A percentile compares a stretch with the other conserved stretches of the same genome.
phyloP scores from a whole-genome alignment of 176 grass and related monocot genomes.

The Rhynchospora breviuscula region DNA sequence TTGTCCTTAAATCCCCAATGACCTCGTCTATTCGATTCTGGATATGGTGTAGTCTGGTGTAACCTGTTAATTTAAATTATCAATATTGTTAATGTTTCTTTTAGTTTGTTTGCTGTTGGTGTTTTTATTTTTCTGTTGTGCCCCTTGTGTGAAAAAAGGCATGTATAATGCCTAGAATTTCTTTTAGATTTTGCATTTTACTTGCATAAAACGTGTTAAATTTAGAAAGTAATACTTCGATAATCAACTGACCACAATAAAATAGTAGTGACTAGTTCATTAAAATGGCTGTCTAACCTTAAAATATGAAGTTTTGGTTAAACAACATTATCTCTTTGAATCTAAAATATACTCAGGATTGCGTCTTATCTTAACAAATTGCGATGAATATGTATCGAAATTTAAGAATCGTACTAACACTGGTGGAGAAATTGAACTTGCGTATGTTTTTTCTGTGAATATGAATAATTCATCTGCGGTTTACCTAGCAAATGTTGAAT shows the following conservation, averaged over 20 bases:
- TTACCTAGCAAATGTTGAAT: background rate
- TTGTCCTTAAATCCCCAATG: conserved; percentile 26
- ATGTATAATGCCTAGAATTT: background rate
- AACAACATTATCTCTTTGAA: background rate
- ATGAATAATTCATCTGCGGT: background rate
- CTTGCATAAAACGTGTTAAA: background rate
- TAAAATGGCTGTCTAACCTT: too few species aligned
- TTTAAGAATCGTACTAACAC: too few species aligned
- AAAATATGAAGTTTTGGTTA: too few species aligned
- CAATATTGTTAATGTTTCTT: background rate
- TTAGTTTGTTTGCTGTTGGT: background rate
- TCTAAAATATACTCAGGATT: background rate
- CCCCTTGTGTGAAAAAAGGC: background rate
- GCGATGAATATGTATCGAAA: background rate
- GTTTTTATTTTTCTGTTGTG: background rate
- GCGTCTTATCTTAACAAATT: background rate
- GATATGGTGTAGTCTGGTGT: background rate
- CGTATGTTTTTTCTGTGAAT: background rate
- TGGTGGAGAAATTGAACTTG: background rate
- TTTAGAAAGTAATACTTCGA: background rate
- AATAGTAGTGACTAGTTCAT: too few species aligned
- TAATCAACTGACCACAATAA: background rate
- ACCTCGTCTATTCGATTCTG: conserved; percentile 1
- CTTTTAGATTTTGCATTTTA: background rate
- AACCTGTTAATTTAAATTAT: background rate